Conservation (phyloP, 768 basidiomycete genomes). For the Stropharia rugosoannulata region DNA sequence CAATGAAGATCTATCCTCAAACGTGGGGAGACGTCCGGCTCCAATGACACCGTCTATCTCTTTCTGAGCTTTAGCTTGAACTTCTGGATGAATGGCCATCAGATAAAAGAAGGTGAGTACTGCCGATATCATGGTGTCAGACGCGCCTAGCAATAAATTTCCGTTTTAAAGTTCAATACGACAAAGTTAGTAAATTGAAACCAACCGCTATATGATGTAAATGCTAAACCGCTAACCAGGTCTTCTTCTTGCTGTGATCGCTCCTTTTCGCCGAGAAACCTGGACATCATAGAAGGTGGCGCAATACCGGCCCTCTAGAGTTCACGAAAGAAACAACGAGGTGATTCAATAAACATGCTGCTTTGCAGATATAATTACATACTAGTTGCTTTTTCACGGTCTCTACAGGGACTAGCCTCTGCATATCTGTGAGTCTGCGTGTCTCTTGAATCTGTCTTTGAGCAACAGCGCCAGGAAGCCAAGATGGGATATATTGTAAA, state of each 20-base stretch:
- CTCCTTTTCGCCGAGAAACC: too few relatives aligned
- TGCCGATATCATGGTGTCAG: constrained; percentile 3
- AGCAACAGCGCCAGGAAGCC: constrained; percentile 11
- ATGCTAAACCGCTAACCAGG: too few relatives aligned
- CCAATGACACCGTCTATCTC: constrained; percentile 32
- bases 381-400: constrained; percentile 1
- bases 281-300: too few relatives aligned
- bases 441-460: neutral
- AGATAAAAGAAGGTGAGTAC: constrained; percentile 23
- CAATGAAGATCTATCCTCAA: constrained; percentile 20
- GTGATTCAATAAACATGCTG: too few relatives aligned
- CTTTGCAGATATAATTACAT: neutral
- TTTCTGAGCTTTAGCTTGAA: constrained; percentile 27
- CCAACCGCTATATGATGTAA: too few relatives aligned
- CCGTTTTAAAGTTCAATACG: neutral
- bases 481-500: constrained; percentile 6
- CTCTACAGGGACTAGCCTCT: constrained; percentile 9
- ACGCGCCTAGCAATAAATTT: neutral
- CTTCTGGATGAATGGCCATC: constrained; percentile 25
- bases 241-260: too few relatives aligned
- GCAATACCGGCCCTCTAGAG: too few relatives aligned
- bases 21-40: constrained; percentile 21
- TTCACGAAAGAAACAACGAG: too few relatives aligned
- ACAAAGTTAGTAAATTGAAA: too few relatives aligned
- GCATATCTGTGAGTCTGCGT: neutral